Base-by-base conservation (phyloP, 306 rosid genomes). In the Quercus wislizeni region DNA sequence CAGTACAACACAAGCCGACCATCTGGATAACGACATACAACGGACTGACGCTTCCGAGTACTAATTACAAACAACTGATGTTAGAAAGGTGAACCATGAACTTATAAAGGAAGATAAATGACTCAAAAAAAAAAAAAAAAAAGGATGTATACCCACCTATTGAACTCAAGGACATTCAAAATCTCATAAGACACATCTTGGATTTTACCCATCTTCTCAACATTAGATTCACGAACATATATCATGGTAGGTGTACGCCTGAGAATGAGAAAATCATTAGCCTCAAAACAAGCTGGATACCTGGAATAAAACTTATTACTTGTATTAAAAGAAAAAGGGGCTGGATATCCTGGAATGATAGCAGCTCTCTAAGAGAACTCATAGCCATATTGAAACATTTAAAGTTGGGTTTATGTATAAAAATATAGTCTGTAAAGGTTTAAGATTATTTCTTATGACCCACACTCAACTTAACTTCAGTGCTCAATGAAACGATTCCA, bases 1-100 rank as follows among this genome's bases (percentile, higher is more conserved):
- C 98, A 90, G 87, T 95, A 95, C 78, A 95, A 83, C 52, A 92
- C 89, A 83, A 95, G 97, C 85, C 94, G 88, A 67, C 99, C 99
- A 90, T 95, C 92, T 10, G 95, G 93, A 88, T 90, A 95, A 38
- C 97, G 98, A 76, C 99, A 95, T 71, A 95, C 90, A 75, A 95
- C 98, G 41, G 99, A 95, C 79, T 95, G 99, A 56, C 99, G 99
- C 90, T 95, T 95, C 89, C 99, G 88, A 69, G 93, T 91, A 89
- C 98, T 95, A 83, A 77, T 78, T 80, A 61, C 54, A 21, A 64
- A 70, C 56, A 85, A 76, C 74, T 58, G 62, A 76, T 69, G 25
- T 85, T 57, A 78, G 82, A 1, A 28, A 20, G 58, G 63, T 74
- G 63, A 55, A 80, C 65, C 58, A 38, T 69, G 77, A 49, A 43